Evolutionary conservation across 129 eudicot genomes (phyloP).

Genomic region (Cynara cardunculus): DNA sequence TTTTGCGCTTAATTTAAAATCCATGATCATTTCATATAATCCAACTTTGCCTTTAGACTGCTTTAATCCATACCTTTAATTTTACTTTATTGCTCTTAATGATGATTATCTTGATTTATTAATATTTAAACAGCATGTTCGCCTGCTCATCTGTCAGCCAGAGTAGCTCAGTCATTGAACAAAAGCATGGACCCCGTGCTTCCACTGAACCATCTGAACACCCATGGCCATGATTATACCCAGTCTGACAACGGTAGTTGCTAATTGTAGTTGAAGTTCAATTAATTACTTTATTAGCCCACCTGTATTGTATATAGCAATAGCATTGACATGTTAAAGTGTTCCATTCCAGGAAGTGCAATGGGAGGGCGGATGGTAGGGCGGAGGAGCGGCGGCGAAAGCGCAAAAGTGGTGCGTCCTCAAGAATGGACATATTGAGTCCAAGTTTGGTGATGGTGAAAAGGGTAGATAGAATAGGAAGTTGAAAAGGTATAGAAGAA

Average conservation of each 20-base stretch:
- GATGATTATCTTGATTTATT: neutral
- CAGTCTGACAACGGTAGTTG: slow-evolving; percentile 29
- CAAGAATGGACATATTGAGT: slow-evolving; percentile 77
- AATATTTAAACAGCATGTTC: slow-evolving; percentile 29
- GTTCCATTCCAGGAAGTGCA: slow-evolving; percentile 20
- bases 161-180: slow-evolving; percentile 28
- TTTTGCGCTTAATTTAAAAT: neutral
- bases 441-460: neutral
- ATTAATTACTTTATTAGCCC: neutral
- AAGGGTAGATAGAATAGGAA: slow-evolving; percentile 19
- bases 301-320: neutral
- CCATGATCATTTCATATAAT: too few relatives aligned
- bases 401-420: slow-evolving; percentile 47
- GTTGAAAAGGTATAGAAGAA: neutral
- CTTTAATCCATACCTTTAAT: slow-evolving; percentile 6
- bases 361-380: too few relatives aligned
- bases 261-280: neutral
- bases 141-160: slow-evolving; percentile 25
- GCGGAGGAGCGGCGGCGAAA: slow-evolving; percentile 5
- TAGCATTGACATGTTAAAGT: neutral
- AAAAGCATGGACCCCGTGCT: slow-evolving; percentile 19
- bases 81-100: slow-evolving; percentile 8
- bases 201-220: slow-evolving; percentile 9
- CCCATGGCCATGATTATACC: slow-evolving; percentile 17
- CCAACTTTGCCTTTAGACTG: slow-evolving; percentile 4